Evolutionary conservation across 257 asterid species (phyloP).

Genomic region (Solanum corneliomulleri): DNA sequence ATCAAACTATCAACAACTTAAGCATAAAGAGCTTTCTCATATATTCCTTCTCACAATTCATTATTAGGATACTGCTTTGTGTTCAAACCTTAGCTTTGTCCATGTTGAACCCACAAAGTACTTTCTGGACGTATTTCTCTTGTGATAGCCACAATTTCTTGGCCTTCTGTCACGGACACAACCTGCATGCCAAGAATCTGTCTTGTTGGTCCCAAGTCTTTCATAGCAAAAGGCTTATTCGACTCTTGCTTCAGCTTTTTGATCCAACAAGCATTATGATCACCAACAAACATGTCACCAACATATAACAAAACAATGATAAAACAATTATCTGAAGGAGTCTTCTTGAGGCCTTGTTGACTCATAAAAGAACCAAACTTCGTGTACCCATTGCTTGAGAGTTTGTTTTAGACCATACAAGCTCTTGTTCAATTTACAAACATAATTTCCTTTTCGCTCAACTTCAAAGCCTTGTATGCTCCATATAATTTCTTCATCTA

Average conservation of each 20-base stretch:
- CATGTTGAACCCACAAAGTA: background rate
- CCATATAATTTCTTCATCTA: background rate
- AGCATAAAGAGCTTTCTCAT: background rate
- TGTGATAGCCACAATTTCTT: background rate
- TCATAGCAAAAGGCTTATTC: background rate
- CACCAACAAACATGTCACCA: background rate
- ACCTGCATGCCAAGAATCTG: background rate
- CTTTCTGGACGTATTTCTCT: background rate
- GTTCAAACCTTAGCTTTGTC: background rate
- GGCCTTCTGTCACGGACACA: background rate
- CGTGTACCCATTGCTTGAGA: background rate
- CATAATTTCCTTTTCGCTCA: background rate
- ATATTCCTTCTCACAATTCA: background rate
- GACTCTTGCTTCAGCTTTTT: background rate
- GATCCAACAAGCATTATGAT: background rate
- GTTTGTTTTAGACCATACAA: background rate
- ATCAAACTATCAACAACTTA: background rate
- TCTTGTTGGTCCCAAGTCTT: background rate
- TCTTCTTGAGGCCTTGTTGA: background rate
- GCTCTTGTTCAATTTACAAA: background rate
- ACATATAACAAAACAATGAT: background rate
- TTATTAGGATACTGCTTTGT: background rate
- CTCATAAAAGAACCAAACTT: background rate
- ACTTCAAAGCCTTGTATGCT: background rate
- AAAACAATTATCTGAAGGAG: background rate